Conservation (phyloP, 2,329 filamentous ascomycete genomes). For the Cyphellophora attinorum region DNA sequence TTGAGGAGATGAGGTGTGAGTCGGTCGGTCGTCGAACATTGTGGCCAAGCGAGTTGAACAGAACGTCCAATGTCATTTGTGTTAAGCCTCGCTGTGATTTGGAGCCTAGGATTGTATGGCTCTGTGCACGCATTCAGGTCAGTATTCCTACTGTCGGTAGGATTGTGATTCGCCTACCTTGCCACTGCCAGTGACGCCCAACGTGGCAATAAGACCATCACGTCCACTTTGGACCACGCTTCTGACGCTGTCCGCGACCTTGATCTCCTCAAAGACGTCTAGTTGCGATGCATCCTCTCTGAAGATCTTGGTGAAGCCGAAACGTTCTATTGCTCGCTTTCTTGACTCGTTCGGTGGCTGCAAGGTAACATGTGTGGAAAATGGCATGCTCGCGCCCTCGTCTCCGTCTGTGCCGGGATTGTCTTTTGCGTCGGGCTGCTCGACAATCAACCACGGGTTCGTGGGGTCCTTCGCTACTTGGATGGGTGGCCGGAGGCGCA, state of each 20-base stretch:
- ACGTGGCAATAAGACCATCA: slow-evolving; percentile 80
- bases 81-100: slow-evolving; percentile 78
- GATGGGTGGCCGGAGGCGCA: slow-evolving; percentile 67
- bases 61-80: slow-evolving; percentile 79
- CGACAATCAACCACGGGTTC: slow-evolving; percentile 73
- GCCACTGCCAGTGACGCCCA: slow-evolving; percentile 91
- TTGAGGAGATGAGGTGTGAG: slow-evolving; percentile 56
- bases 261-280: slow-evolving; percentile 75
- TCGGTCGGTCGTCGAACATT: slow-evolving; percentile 56
- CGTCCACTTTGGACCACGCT: slow-evolving; percentile 76
- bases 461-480: slow-evolving; percentile 28
- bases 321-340: slow-evolving; percentile 82
- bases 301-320: slow-evolving; percentile 89
- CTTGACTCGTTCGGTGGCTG: slow-evolving; percentile 74
- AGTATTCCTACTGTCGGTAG: slow-evolving; percentile 1
- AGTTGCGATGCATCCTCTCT: slow-evolving; percentile 76
- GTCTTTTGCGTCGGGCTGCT: slow-evolving; percentile 35
- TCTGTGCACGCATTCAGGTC: slow-evolving; percentile 53
- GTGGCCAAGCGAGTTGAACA: slow-evolving; percentile 71
- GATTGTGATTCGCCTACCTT: slow-evolving; percentile 53
- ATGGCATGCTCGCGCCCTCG: slow-evolving; percentile 25
- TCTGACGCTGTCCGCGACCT: slow-evolving; percentile 42
- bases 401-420: slow-evolving; percentile 21
- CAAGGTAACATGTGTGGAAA: slow-evolving; percentile 61
- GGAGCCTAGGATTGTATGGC: slow-evolving; percentile 89